Evolutionary conservation across 345 rosid species (phyloP).

Genomic region (Sonneratia caseolaris): DNA sequence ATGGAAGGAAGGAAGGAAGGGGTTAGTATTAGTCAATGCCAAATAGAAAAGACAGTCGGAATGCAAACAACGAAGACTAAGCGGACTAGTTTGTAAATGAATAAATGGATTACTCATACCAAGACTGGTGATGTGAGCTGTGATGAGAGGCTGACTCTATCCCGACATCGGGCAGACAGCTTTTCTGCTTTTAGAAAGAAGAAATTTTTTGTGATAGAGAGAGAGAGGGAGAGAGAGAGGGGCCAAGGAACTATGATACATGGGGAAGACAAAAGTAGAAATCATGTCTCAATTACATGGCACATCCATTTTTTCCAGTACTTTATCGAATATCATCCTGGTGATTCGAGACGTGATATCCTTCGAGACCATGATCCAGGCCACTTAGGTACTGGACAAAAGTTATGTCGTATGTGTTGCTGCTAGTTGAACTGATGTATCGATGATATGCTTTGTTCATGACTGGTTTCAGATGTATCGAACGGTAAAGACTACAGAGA

Average conservation of each 20-base stretch:
- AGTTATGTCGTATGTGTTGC: background rate
- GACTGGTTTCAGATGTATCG: slow-evolving; percentile 62
- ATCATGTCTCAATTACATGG: slow-evolving; percentile 73
- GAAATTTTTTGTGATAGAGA: background rate
- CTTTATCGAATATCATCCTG: slow-evolving; percentile 54
- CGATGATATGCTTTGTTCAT: background rate
- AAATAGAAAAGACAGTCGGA: background rate
- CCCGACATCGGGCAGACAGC: slow-evolving; percentile 25
- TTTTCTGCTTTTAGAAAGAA: slow-evolving; percentile 25
- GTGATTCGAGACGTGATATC: slow-evolving; percentile 18
- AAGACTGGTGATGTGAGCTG: background rate
- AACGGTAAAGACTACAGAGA: slow-evolving; percentile 84
- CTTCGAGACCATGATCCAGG: no score
- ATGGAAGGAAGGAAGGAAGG: background rate
- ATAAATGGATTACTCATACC: slow-evolving; percentile 21
- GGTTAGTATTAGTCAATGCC: background rate
- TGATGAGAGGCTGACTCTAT: slow-evolving; percentile 1
- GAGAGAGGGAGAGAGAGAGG: background rate
- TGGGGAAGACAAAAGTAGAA: slow-evolving; percentile 39
- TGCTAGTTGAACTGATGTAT: background rate
- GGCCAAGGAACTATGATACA: slow-evolving; percentile 6
- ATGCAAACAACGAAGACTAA: background rate
- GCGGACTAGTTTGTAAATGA: slow-evolving; percentile 21
- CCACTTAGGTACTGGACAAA: no score
- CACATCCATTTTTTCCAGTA: slow-evolving; percentile 20